Evolutionary conservation across 2,329 filamentous ascomycete species (phyloP).

Genomic region (Metarhizium robertsii): DNA sequence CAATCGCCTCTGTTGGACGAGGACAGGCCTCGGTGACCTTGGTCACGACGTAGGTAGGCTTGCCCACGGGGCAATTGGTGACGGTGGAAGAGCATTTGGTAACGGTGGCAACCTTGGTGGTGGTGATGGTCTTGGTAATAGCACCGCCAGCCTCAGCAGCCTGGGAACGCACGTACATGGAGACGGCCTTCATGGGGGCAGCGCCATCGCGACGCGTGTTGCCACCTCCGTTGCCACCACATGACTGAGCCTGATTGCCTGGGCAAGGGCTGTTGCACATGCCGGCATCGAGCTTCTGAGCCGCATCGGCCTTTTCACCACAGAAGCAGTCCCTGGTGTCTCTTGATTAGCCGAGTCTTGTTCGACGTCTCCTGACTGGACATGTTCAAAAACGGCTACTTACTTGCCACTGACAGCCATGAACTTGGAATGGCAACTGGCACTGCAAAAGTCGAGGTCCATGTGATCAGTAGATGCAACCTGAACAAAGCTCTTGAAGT

Average conservation of each 20-base stretch:
- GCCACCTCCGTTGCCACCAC: slow-evolving; percentile 14
- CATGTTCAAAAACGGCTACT: slow-evolving; percentile 4
- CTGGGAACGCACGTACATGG: slow-evolving; percentile 1
- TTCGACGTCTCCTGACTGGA: too few relatives aligned
- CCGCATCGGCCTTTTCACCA: slow-evolving; percentile 6
- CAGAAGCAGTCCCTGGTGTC: slow-evolving; percentile 21
- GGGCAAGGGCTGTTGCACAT: slow-evolving; percentile 20
- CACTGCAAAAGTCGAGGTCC: slow-evolving; percentile 17
- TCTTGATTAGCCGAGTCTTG: background rate
- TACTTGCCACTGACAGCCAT: slow-evolving; percentile 18
- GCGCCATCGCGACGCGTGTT: background rate
- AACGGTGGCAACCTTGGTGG: slow-evolving; percentile 17
- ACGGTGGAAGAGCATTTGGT: slow-evolving; percentile 18
- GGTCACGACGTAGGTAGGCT: slow-evolving; percentile 14
- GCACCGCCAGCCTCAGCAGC: background rate
- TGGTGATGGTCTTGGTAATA: slow-evolving; percentile 17
- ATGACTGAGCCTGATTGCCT: slow-evolving; percentile 13
- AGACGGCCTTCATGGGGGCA: background rate
- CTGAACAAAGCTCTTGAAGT: slow-evolving; percentile 16
- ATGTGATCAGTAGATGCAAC: slow-evolving; percentile 8
- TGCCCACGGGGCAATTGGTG: slow-evolving; percentile 14
- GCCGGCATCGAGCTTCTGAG: slow-evolving; percentile 6
- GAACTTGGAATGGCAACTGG: slow-evolving; percentile 13
- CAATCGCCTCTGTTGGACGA: slow-evolving; percentile 12
- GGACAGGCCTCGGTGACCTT: slow-evolving; percentile 13